Base-by-base conservation (phyloP, 495 filamentous ascomycete genomes). In the Bombardia bombarda region DNA sequence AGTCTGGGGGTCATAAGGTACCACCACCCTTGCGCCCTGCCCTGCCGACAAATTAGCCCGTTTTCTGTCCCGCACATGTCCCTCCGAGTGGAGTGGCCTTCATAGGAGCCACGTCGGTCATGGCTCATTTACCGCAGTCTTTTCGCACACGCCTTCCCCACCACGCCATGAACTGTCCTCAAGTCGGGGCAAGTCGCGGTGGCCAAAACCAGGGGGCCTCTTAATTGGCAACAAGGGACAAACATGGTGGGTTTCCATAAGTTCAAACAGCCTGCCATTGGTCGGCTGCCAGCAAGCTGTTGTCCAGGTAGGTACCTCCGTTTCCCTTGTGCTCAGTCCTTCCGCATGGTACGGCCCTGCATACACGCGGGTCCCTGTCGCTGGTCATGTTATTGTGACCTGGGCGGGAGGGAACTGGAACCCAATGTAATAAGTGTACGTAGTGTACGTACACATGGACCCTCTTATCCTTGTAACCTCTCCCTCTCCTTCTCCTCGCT, bases 51-150 rank as follows among this genome's bases (percentile, higher is more conserved):
- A 21, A 10, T 58, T 56, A 58, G 52, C 46, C 55, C 57, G 49
- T 49, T 50, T 46, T 46, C 51, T 53, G 55, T 51, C 49, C 56
- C 52, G 48, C 52, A 43, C 45, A 52, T 44, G 46, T n/a, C 40
- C 33, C 40, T 48, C 35, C 37, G 38, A 32, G 37, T 40, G 40
- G 58, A 53, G 31, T 43, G 53, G 55, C 46, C 45, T 38, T 47
- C 60, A 61, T 57, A 61, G 60, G 60, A 63, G 60, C 60, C 60
- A 63, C 60, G 60, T 63, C 41, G 60, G 55, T 49, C 57, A 55
- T 47, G 50, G 54, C 52, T 61, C 57, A 61, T 52, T 58, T 47
- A 51, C 43, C 50, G 42, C 46, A 40, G 51, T 53, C 28, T 45
- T 40, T 43, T 37, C 42, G 32, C 31, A 40, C 47, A 50, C 36